These are phyloP conservation scores for Moesziomyces sp. DNA, from an alignment of 1,284 basidiomycete genomes.

Conservation along the genomic window DNA sequence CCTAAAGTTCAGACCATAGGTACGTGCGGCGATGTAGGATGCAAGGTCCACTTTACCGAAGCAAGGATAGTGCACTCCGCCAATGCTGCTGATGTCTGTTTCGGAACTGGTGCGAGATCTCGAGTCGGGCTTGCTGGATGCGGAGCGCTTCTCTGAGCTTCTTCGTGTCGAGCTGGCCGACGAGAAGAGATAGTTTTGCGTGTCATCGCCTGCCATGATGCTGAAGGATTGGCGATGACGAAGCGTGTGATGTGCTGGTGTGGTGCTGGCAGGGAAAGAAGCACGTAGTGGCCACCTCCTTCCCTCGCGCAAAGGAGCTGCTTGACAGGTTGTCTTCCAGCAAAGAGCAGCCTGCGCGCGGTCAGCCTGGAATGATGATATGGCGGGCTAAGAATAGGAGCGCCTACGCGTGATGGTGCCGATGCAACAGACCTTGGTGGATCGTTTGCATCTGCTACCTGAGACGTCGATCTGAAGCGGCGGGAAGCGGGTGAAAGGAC, in stretches of 20 bases:
- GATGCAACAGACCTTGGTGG: background rate
- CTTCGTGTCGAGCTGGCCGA: background rate
- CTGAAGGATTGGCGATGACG: background rate
- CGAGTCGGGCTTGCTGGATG: background rate
- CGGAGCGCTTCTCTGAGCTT: background rate
- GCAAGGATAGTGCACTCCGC: slow-evolving; percentile 30
- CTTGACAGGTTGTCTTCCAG: background rate
- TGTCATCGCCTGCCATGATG: slow-evolving; percentile 16
- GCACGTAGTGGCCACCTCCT: slow-evolving; percentile 7
- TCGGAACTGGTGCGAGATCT: background rate
- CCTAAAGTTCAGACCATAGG: slow-evolving; percentile 35
- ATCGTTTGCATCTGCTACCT: background rate
- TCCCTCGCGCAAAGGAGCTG: slow-evolving; percentile 1
- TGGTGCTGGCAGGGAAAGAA: slow-evolving; percentile 13
- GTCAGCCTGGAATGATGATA: background rate
- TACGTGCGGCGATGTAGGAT: slow-evolving; percentile 26
- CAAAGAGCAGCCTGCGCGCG: background rate
- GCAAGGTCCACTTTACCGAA: slow-evolving; percentile 28
- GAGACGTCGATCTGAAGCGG: background rate
- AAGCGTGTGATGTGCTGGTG: background rate
- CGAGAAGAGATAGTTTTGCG: background rate
- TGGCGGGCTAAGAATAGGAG: background rate
- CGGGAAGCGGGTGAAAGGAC: background rate
- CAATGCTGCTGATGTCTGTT: slow-evolving; percentile 1
- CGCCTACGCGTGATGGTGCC: background rate